Conservation (phyloP, 2,329 filamentous ascomycete genomes). For the Torrubiellomyces zombiae region DNA sequence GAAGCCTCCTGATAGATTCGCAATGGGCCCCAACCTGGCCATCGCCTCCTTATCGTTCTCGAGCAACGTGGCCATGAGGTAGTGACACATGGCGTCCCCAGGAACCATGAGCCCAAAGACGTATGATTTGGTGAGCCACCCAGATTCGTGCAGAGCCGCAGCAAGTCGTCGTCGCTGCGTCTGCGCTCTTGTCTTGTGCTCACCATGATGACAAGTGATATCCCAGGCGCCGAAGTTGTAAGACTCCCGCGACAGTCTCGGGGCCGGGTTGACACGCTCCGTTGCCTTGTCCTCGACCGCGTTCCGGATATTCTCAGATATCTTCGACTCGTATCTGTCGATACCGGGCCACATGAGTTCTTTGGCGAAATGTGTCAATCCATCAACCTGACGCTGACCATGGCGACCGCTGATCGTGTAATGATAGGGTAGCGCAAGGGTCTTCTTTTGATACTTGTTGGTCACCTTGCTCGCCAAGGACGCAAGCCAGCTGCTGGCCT, state of each 20-base stretch:
- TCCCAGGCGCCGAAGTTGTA: constrained; percentile 31
- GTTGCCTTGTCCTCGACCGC: constrained; percentile 19
- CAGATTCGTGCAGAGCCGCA: constrained; percentile 38
- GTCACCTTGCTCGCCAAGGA: constrained; percentile 38
- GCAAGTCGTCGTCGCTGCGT: constrained; percentile 36
- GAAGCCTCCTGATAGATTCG: constrained; percentile 48
- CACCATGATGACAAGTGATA: constrained; percentile 13
- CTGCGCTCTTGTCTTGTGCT: constrained; percentile 14
- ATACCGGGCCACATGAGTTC: constrained; percentile 47
- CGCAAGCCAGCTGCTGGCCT: constrained; percentile 33
- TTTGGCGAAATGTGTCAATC: constrained; percentile 45
- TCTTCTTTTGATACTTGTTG: constrained; percentile 21
- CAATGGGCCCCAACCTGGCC: constrained; percentile 38
- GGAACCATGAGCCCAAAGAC: constrained; percentile 48
- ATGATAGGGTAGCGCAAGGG: constrained; percentile 13
- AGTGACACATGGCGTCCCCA: constrained; percentile 44
- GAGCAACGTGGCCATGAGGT: constrained; percentile 48
- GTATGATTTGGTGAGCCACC: constrained; percentile 54
- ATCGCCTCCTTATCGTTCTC: constrained; percentile 48
- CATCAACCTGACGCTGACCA: constrained; percentile 40
- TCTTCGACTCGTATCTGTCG: constrained; percentile 30
- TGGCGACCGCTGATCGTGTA: constrained; percentile 40
- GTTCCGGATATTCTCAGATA: constrained; percentile 29
- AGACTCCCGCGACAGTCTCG: constrained; percentile 19
- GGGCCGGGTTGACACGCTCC: constrained; percentile 17